phyloP scores from a whole-genome alignment of 163 green algal genomes.

The Coccomyxa subellipsoidea region DNA sequence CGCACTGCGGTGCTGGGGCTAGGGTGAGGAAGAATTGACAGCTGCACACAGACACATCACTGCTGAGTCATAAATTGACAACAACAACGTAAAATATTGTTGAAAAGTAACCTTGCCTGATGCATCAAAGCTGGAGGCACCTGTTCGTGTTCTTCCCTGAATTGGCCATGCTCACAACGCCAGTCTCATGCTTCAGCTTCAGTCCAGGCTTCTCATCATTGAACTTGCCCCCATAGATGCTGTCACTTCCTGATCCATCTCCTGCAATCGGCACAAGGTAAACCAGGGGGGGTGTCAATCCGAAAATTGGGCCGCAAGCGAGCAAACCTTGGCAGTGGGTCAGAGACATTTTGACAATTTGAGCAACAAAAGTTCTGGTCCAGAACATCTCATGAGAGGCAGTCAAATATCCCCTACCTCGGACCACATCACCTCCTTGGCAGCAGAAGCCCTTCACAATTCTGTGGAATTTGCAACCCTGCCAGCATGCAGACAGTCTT shows the following conservation, averaged over 20 bases:
- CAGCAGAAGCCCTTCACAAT: slow-evolving; percentile 74
- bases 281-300: no score
- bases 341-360: no score
- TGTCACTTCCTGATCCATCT: slow-evolving; percentile 70
- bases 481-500: background rate
- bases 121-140: background rate
- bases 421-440: slow-evolving; percentile 74
- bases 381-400: no score
- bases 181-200: slow-evolving; percentile 66
- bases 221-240: slow-evolving; percentile 78
- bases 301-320: no score
- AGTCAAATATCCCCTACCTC: slow-evolving; percentile 25
- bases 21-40: slow-evolving; percentile 83
- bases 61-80: background rate
- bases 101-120: background rate
- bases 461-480: slow-evolving; percentile 74
- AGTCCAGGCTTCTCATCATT: slow-evolving; percentile 81
- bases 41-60: background rate
- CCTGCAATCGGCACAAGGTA: slow-evolving; percentile 38
- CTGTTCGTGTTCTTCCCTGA: slow-evolving; percentile 80
- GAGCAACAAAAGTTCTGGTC: no score
- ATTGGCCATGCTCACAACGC: slow-evolving; percentile 67
- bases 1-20: slow-evolving; percentile 54
- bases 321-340: no score
- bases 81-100: no score